phyloP scores from a whole-genome alignment of 2,329 filamentous ascomycete species.

The Aureobasidium leucospermi region DNA sequence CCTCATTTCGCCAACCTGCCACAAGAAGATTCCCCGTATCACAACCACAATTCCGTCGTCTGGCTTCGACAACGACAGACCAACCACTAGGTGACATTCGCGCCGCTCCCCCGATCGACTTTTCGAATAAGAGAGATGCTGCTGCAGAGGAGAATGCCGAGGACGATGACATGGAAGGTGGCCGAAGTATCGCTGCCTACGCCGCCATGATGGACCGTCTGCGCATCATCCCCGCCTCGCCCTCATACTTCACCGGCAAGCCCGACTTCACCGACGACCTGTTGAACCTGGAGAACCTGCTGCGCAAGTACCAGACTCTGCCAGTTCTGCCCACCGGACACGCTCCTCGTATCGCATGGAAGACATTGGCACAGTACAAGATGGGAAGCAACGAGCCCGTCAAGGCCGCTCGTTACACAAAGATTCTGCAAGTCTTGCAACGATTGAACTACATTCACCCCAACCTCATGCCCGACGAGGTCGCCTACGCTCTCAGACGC shows the following conservation, averaged over 20 bases:
- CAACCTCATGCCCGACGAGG: conserved; percentile 62
- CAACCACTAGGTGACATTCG: conserved; percentile 17
- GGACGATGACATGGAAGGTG: conserved; percentile 13
- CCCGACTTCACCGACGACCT: conserved; percentile 81
- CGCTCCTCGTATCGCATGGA: conserved; percentile 71
- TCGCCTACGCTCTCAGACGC: conserved; percentile 54
- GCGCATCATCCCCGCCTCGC: conserved; percentile 73
- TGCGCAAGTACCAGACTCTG: conserved; percentile 64
- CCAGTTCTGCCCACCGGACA: conserved; percentile 60
- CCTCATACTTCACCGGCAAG: conserved; percentile 89
- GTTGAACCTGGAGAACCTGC: conserved; percentile 63
- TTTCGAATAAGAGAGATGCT: conserved; percentile 4
- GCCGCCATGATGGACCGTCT: conserved; percentile 32
- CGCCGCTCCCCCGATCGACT: conserved; percentile 24
- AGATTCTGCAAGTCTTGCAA: conserved; percentile 67
- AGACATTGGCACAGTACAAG: conserved; percentile 69
- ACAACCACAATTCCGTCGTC: conserved; percentile 20
- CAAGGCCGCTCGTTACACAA: conserved; percentile 69
- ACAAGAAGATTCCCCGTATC: conserved; percentile 16
- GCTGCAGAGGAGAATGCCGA: conserved; percentile 14
- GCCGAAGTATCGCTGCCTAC: conserved; percentile 13
- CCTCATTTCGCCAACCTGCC: conserved; percentile 19
- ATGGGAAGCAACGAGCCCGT: conserved; percentile 63
- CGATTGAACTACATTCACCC: conserved; percentile 81
- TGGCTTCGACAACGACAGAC: conserved; percentile 23